Evolutionary conservation across 1,284 basidiomycete genomes (phyloP).

Genomic region (Cryptococcus floricola): DNA sequence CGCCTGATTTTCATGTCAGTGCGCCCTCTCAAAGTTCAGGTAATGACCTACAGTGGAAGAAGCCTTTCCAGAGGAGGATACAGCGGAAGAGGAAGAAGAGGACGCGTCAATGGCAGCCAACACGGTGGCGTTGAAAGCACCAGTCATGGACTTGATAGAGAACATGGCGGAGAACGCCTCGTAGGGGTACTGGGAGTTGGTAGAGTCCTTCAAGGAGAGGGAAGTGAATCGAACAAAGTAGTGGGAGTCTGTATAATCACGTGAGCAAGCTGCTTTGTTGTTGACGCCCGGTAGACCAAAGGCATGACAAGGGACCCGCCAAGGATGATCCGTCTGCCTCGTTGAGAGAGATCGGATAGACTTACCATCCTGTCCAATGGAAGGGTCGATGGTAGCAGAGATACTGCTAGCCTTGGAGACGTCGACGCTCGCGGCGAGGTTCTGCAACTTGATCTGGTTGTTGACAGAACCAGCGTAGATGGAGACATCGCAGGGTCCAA

Average conservation of each 20-base stretch:
- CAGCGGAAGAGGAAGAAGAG: not conserved
- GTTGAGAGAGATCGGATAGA: not conserved
- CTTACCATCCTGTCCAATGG: slow-evolving; percentile 58
- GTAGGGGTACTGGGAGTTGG: slow-evolving; percentile 56
- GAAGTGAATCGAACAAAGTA: slow-evolving; percentile 62
- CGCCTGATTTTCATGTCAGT: not conserved
- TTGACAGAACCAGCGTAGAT: slow-evolving; percentile 57
- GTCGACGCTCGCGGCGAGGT: slow-evolving; percentile 58
- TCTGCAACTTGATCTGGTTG: slow-evolving; percentile 61
- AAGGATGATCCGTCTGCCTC: not conserved
- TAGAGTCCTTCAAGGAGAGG: slow-evolving; percentile 53
- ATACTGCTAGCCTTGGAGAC: slow-evolving; percentile 58
- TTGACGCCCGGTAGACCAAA: not conserved
- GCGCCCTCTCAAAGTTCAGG: not conserved
- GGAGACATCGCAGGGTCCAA: slow-evolving; percentile 61
- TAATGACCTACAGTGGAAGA: not conserved
- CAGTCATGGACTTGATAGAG: slow-evolving; percentile 44
- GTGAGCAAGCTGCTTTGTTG: not conserved
- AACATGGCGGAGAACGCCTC: slow-evolving; percentile 80
- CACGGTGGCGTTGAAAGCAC: slow-evolving; percentile 42
- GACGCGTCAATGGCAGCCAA: slow-evolving; percentile 27
- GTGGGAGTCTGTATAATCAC: slow-evolving; percentile 27
- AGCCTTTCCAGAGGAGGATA: not conserved
- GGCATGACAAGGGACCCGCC: not conserved
- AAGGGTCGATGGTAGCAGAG: slow-evolving; percentile 59